These are phyloP conservation scores for Cichorium intybus DNA, from an alignment of 140 eudicot genomes.

Conservation along the genomic window DNA sequence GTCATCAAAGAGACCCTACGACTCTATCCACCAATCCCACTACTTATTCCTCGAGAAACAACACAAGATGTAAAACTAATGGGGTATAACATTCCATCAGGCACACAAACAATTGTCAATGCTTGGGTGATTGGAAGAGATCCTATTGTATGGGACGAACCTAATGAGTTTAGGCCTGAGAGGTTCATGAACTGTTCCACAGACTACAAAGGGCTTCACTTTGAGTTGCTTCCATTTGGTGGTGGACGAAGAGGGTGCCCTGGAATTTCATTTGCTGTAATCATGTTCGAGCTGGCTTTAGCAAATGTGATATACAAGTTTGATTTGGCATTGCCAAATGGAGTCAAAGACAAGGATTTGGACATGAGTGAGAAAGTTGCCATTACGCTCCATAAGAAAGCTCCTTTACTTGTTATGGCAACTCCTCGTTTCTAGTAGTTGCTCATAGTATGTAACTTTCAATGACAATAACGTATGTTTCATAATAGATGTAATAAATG, in stretches of 20 bases:
- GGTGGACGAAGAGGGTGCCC: constrained; percentile 46
- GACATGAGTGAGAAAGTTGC: constrained; percentile 32
- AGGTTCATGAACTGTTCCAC: constrained; percentile 21
- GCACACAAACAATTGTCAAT: constrained; percentile 25
- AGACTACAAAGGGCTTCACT: constrained; percentile 30
- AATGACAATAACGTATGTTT: not conserved
- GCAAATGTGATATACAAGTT: constrained; percentile 36
- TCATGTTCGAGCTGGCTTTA: constrained; percentile 27
- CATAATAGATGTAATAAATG: too few species aligned
- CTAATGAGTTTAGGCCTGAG: constrained; percentile 35
- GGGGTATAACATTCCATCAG: constrained; percentile 29
- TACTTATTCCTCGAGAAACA: constrained; percentile 25
- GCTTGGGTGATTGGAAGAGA: constrained; percentile 35
- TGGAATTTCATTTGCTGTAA: constrained; percentile 30
- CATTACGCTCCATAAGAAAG: constrained; percentile 26
- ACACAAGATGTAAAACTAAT: constrained; percentile 20
- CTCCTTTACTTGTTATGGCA: constrained; percentile 38
- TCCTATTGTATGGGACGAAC: constrained; percentile 28
- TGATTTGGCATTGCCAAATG: constrained; percentile 23
- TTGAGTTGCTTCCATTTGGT: constrained; percentile 34
- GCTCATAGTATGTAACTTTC: not conserved
- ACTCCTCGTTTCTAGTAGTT: constrained; percentile 26
- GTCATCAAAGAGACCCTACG: constrained; percentile 28
- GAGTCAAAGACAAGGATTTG: constrained; percentile 18
- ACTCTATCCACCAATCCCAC: constrained; percentile 27